Evolutionary conservation across 2,329 filamentous ascomycete genomes (phyloP), one percentile per base, ranked within the genome.

Genomic region (Paracoccidioides lutzii): DNA sequence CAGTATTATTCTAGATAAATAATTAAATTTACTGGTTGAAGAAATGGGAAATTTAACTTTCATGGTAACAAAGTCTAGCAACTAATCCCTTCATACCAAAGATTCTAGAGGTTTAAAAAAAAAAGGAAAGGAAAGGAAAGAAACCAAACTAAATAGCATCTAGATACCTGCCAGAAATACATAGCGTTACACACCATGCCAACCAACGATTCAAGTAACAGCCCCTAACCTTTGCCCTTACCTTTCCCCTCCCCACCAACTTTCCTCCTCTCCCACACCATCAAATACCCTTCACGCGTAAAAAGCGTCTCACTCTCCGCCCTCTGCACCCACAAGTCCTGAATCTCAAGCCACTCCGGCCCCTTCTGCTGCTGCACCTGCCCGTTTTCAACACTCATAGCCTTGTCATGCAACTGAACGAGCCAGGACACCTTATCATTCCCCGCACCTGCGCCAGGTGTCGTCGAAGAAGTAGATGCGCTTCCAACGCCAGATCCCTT

Each of bases 401-500:
- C 85, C 66, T 88, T 85, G 67, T 95, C 88, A 64, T 83, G 79
- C 52, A 98, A 73, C 74, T 98, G 93, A 28, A 90, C 89, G 69
- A 94, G 90, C 90, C 93, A 98, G 10, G 90, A 88, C 69, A 95
- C 94, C 73, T 88, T 87, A 73, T 96, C 90, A 46, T 84, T 88
- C 63, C 89, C 90, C 49, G 91, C 90, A 54, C 94, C 90, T 0
- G 95, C 90, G 53, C 81, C 83, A 60, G 69, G 65, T 9, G 71
- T 71, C 4, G 73, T 57, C 33, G 59, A 40, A 22, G 54, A 54
- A 2, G 54, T 15, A 7, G 57, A 67, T 6, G 65, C 63, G 30
- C 71, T 71, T 3, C 66, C 68, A 10, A 69, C 71, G 37, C 71
- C 68, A 40, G 67, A 66, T 30, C 28, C 48, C 53, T 69, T 71